Evolutionary conservation across 805 yeast species (phyloP).

Genomic region (Ogataea zsoltii): DNA sequence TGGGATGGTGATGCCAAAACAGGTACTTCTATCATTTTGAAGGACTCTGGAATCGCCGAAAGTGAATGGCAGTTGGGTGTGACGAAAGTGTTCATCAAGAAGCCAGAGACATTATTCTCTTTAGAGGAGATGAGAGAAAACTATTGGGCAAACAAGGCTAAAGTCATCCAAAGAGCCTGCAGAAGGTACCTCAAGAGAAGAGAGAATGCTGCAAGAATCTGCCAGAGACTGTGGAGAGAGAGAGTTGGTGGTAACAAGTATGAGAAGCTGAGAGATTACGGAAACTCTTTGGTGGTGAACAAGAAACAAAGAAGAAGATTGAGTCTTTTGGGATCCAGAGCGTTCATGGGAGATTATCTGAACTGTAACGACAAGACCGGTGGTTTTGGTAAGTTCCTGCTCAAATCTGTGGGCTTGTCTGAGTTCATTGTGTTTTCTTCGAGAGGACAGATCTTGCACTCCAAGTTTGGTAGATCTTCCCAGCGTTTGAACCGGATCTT

Average conservation of each 20-base stretch:
- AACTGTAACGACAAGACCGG: constrained; percentile 74
- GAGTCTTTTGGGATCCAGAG: constrained; percentile 83
- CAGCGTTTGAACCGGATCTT: constrained; percentile 72
- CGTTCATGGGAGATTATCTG: constrained; percentile 92
- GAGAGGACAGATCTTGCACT: constrained; percentile 75
- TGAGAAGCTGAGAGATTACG: constrained; percentile 83
- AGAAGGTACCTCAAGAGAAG: constrained; percentile 77
- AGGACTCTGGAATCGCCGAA: constrained; percentile 64
- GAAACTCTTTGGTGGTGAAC: constrained; percentile 66
- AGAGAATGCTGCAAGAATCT: constrained; percentile 79
- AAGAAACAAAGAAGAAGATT: constrained; percentile 88
- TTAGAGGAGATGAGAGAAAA: constrained; percentile 94
- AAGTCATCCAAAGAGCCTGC: constrained; percentile 96
- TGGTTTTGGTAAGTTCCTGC: constrained; percentile 74
- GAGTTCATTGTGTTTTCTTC: constrained; percentile 76
- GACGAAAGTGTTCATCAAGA: constrained; percentile 89
- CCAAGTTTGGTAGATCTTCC: constrained; percentile 93
- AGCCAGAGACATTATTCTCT: constrained; percentile 95
- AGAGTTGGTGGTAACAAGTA: constrained; percentile 78
- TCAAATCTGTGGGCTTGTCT: constrained; percentile 64
- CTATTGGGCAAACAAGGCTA: constrained; percentile 98
- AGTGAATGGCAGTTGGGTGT: constrained; percentile 90
- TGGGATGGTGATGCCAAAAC: constrained; percentile 57
- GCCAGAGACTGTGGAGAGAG: constrained; percentile 82
- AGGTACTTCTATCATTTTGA: constrained; percentile 52